Percentiles rank a stretch among this genome's conserved stretches.
These are phyloP conservation scores for Papiliotrema flavescens DNA, from an alignment of 1,284 basidiomycete species.

Conservation along the genomic window DNA sequence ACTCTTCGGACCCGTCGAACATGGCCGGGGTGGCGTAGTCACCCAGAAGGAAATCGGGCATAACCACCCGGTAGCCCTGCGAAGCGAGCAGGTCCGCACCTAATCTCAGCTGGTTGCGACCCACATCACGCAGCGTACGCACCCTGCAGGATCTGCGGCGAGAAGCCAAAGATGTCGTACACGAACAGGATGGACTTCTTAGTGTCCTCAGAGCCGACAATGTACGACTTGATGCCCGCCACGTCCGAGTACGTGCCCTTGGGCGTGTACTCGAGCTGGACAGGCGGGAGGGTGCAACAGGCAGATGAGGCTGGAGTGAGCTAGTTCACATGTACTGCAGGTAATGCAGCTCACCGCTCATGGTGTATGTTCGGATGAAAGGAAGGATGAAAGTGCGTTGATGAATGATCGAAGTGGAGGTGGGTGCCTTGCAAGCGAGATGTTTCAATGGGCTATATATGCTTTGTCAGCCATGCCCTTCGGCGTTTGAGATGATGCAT, in stretches of 20 bases:
- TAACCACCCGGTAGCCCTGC: conserved; percentile 47
- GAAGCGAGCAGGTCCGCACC: conserved; percentile 48
- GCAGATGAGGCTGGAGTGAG: conserved; percentile 21
- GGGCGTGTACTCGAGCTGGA: conserved; percentile 52
- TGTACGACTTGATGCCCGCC: conserved; percentile 47
- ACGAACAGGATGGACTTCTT: conserved; percentile 37
- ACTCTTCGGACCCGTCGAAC: conserved; percentile 38
- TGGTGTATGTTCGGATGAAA: background rate
- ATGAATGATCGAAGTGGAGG: background rate
- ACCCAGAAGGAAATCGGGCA: conserved; percentile 52
- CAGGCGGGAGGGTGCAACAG: conserved; percentile 53
- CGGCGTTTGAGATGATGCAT: too few relatives aligned
- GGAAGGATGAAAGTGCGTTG: too few relatives aligned
- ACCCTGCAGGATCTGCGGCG: conserved; percentile 52
- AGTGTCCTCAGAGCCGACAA: conserved; percentile 34
- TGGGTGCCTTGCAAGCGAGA: background rate
- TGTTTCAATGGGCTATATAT: background rate
- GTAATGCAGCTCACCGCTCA: background rate
- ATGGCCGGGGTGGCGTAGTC: conserved; percentile 41
- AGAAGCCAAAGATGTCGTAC: conserved; percentile 51
- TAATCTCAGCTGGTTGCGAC: conserved; percentile 5
- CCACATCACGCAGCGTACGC: conserved; percentile 9
- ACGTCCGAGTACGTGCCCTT: conserved; percentile 48
- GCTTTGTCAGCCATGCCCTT: too few relatives aligned
- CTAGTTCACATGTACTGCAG: background rate